A percentile compares a stretch with the other conserved stretches of the same genome.
Conservation (phyloP, 768 basidiomycete species). For the Lactarius quietus region DNA sequence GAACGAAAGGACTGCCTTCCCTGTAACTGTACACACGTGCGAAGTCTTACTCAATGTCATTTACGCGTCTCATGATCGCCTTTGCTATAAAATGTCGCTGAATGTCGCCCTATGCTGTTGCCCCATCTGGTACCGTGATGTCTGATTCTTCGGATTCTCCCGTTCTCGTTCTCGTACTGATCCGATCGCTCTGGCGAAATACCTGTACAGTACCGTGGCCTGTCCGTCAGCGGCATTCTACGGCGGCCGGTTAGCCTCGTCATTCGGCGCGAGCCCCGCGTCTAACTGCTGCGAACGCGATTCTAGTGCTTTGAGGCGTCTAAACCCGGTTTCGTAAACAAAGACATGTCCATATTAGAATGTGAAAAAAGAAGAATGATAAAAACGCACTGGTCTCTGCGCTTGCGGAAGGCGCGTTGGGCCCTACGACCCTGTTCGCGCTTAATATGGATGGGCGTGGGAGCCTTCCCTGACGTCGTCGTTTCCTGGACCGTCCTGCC, state of each 20-base stretch:
- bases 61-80: too few relatives aligned
- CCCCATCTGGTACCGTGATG: too few relatives aligned
- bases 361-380: background rate
- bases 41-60: too few relatives aligned
- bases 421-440: conserved; percentile 94
- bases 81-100: too few relatives aligned
- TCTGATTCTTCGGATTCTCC: too few relatives aligned
- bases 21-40: too few relatives aligned
- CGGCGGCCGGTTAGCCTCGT: conserved; percentile 84
- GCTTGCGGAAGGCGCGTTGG: conserved; percentile 86
- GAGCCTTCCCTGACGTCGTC: conserved; percentile 33
- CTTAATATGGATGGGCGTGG: conserved; percentile 74
- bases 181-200: too few relatives aligned
- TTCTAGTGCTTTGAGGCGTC: conserved; percentile 85
- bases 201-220: too few relatives aligned
- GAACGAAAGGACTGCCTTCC: too few relatives aligned
- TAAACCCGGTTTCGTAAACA: conserved; percentile 32
- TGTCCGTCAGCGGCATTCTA: too few relatives aligned
- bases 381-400: conserved; percentile 75
- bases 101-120: too few relatives aligned
- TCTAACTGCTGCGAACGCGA: conserved; percentile 82
- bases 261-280: conserved; percentile 79
- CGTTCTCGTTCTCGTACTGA: too few relatives aligned
- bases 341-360: background rate
- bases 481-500: conserved; percentile 5